Evolutionary conservation across 306 rosid genomes (phyloP), one percentile per base, ranked within the genome.

Genomic region (Quercus glauca): DNA sequence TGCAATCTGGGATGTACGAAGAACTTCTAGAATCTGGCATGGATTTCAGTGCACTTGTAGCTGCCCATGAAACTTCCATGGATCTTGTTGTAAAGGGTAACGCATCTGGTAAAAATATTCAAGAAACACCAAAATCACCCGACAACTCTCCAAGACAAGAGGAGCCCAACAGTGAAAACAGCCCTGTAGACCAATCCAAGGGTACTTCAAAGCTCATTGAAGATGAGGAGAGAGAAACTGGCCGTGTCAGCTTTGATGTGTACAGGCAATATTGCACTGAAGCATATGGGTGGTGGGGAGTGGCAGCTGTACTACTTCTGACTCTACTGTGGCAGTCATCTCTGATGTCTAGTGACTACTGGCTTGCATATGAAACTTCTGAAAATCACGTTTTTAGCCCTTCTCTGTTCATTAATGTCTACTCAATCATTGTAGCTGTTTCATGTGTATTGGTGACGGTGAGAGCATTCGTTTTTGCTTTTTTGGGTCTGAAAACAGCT

Each of bases 201-300:
- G 99, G 88, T 35, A 81, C 82, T 67, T 91, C 99, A 73, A 95
- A 91, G 84, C 96, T 95, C 80, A 88, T 95, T 88, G 86, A 95
- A 82, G 99, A 95, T 2, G 99, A 95, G 85, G 98, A 95, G 78
- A 87, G 90, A 74, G 99, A 93, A 77, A 89, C 94, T 6, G 99
- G 99, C 26, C 90, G 77, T 86, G 97, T 95, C 74, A 88, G 93
- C 88, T 77, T 88, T n/a, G 81, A 74, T 51, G 75, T 90, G 68
- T 95, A 93, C 83, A 95, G 90, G 78, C 84, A 85, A 14, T 95
- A 93, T 77, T 93, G 92, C 90, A 95, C 99, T 1, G 98, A 93
- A 88, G 97, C 97, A 71, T 95, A 26, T 71, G 98, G 99, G 25
- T 93, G 99, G 99, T 78, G 85, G 91, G 99, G 99, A 20, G 90